phyloP scores from a whole-genome alignment of 2,329 filamentous ascomycete species.

The Penicillium psychrosexuale region DNA sequence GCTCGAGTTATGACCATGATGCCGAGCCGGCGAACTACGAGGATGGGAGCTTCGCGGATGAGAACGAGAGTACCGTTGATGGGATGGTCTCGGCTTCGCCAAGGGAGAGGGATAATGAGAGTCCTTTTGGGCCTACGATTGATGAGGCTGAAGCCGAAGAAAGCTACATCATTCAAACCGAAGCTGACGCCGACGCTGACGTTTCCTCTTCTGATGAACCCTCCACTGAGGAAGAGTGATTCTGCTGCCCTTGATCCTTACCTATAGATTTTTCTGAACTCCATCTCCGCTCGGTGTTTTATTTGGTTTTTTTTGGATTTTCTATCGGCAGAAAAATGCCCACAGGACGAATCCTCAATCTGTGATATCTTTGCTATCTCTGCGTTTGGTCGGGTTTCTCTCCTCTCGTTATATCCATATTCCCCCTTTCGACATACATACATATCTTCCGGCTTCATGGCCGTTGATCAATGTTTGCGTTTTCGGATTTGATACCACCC shows the following conservation, averaged over 20 bases:
- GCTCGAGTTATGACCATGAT: conserved; percentile 58
- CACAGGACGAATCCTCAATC: not conserved
- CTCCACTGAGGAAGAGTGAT: conserved; percentile 10
- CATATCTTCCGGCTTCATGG: conserved; percentile 14
- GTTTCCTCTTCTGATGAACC: conserved; percentile 6
- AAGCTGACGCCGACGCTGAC: conserved; percentile 5
- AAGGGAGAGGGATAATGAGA: conserved; percentile 26
- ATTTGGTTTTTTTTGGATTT: not conserved
- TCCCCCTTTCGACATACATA: conserved; percentile 14
- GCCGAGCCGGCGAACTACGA: conserved; percentile 52
- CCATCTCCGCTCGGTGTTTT: not conserved
- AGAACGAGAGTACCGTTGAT: conserved; percentile 48
- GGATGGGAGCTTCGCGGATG: conserved; percentile 47
- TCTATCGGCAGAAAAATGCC: not conserved
- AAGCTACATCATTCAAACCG: not conserved
- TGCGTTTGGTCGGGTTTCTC: not conserved
- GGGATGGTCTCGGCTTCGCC: conserved; percentile 38
- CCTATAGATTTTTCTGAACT: conserved; percentile 5
- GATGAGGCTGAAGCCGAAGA: conserved; percentile 4
- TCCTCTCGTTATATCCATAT: conserved; percentile 11
- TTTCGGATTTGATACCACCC: conserved; percentile 30
- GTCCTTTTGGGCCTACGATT: conserved; percentile 35
- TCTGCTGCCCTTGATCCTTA: not conserved
- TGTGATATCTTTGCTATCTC: conserved; percentile 1
- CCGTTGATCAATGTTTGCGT: conserved; percentile 20